These are phyloP conservation scores for Rhypophila decipiens DNA, from an alignment of 495 filamentous ascomycete genomes.

Conservation along the genomic window DNA sequence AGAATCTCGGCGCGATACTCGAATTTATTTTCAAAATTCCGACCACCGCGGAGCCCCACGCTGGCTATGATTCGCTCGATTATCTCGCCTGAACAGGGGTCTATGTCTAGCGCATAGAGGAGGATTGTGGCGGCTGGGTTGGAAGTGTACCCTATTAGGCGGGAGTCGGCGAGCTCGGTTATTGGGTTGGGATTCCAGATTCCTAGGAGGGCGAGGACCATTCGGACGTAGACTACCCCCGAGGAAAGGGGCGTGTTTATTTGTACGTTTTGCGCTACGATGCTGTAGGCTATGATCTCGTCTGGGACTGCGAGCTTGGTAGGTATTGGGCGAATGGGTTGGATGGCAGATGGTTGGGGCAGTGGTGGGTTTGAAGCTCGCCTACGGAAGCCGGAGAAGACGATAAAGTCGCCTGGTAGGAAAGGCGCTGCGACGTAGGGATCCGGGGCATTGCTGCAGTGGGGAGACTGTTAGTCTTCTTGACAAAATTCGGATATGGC, in stretches of 20 bases:
- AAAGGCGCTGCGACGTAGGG: slow-evolving; percentile 32
- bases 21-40: too few species aligned
- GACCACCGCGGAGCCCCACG: too few species aligned
- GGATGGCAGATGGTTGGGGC: too few species aligned
- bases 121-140: slow-evolving; percentile 15
- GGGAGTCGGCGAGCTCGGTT: slow-evolving; percentile 26
- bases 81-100: slow-evolving; percentile 34
- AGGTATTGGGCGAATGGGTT: too few species aligned
- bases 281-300: slow-evolving; percentile 24
- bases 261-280: slow-evolving; percentile 29
- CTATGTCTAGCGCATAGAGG: slow-evolving; percentile 32
- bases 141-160: slow-evolving; percentile 16
- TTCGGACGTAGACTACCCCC: slow-evolving; percentile 23
- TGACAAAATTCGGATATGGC: too few species aligned
- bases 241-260: slow-evolving; percentile 25
- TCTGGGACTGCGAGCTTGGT: too few species aligned
- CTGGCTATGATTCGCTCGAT: slow-evolving; percentile 17
- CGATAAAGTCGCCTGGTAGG: slow-evolving; percentile 30
- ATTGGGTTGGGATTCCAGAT: slow-evolving; percentile 21
- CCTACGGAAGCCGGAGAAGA: slow-evolving; percentile 27
- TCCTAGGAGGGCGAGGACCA: slow-evolving; percentile 31
- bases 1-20: too few species aligned
- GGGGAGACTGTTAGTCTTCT: too few species aligned
- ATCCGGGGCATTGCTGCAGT: slow-evolving; percentile 23
- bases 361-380: too few species aligned